Evolutionary conservation across 805 yeast species (phyloP).

Genomic region (Maudiozyma pseudohumilis): DNA sequence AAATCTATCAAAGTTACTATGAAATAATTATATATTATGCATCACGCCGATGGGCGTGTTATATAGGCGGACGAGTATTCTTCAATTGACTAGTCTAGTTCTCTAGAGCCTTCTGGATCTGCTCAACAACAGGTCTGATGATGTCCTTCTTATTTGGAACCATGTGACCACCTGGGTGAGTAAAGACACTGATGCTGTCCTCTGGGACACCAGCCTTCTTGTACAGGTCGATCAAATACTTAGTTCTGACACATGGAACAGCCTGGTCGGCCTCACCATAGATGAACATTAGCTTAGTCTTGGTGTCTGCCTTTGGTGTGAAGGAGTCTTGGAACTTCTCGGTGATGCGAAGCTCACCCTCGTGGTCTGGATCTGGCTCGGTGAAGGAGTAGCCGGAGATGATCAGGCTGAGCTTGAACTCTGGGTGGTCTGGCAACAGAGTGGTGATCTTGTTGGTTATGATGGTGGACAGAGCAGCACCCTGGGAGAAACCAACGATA

Average conservation of each 20-base stretch:
- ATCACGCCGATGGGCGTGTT: too few relatives aligned
- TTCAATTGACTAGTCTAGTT: too few relatives aligned
- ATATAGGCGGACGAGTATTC: too few relatives aligned
- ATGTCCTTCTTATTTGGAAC: constrained; percentile 78
- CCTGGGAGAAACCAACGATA: constrained; percentile 85
- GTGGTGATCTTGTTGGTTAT: constrained; percentile 50
- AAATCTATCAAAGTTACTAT: too few relatives aligned
- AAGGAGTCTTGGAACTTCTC: constrained; percentile 28
- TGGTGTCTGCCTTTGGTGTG: constrained; percentile 24
- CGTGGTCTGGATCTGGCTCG: constrained; percentile 30
- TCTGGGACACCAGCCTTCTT: constrained; percentile 24
- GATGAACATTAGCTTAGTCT: constrained; percentile 54
- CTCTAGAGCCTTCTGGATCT: constrained; percentile 20
- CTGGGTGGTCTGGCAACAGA: constrained; percentile 37
- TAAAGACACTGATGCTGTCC: constrained; percentile 38
- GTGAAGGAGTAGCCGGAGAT: constrained; percentile 59
- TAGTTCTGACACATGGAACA: constrained; percentile 63
- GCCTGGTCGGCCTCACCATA: constrained; percentile 83
- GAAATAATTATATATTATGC: too few relatives aligned
- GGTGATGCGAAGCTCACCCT: constrained; percentile 30
- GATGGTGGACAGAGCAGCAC: constrained; percentile 78
- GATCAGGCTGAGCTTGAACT: constrained; percentile 61
- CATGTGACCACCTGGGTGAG: constrained; percentile 95
- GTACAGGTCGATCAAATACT: constrained; percentile 47
- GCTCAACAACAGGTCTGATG: constrained; percentile 35